These are phyloP conservation scores for Tetradesmus lagerheimii DNA, from an alignment of 139 green algal genomes.

Conservation along the genomic window DNA sequence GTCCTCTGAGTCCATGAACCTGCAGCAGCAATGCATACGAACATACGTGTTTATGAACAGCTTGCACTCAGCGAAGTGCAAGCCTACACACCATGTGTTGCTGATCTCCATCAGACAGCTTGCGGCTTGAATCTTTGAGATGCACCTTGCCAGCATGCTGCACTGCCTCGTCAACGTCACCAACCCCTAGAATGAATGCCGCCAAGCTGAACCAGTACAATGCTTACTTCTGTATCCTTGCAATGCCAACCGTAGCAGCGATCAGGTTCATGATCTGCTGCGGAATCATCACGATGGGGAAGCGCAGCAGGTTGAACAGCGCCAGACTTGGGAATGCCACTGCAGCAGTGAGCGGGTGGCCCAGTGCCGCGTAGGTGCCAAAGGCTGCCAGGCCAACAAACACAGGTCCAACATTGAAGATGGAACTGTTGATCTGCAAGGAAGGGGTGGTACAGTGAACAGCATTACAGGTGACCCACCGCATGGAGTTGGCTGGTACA, in stretches of 20 bases:
- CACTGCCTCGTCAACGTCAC: too few relatives aligned
- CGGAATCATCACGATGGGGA: slow-evolving; percentile 93
- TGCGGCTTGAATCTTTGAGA: too few relatives aligned
- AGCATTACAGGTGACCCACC: too few relatives aligned
- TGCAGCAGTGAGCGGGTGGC: slow-evolving; percentile 26
- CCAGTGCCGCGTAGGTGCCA: slow-evolving; percentile 57
- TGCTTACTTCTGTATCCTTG: not conserved
- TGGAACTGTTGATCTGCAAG: slow-evolving; percentile 42
- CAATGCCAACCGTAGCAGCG: slow-evolving; percentile 8
- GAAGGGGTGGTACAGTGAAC: too few relatives aligned
- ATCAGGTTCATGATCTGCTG: slow-evolving; percentile 61
- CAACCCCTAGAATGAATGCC: too few relatives aligned
- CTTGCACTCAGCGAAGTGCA: too few relatives aligned
- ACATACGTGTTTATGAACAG: too few relatives aligned
- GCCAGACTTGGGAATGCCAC: slow-evolving; percentile 89
- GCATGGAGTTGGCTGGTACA: too few relatives aligned
- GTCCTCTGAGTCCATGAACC: slow-evolving; percentile 31
- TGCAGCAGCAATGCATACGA: not conserved
- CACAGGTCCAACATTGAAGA: slow-evolving; percentile 60
- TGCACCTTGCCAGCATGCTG: too few relatives aligned
- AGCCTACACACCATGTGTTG: too few relatives aligned
- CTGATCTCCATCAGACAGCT: too few relatives aligned
- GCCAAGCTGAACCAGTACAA: too few relatives aligned
- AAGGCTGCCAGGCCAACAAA: slow-evolving; percentile 77
- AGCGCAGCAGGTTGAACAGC: slow-evolving; percentile 94